These are phyloP conservation scores for Blastobotrys americana DNA, from an alignment of 805 yeast species.

Conservation along the genomic window DNA sequence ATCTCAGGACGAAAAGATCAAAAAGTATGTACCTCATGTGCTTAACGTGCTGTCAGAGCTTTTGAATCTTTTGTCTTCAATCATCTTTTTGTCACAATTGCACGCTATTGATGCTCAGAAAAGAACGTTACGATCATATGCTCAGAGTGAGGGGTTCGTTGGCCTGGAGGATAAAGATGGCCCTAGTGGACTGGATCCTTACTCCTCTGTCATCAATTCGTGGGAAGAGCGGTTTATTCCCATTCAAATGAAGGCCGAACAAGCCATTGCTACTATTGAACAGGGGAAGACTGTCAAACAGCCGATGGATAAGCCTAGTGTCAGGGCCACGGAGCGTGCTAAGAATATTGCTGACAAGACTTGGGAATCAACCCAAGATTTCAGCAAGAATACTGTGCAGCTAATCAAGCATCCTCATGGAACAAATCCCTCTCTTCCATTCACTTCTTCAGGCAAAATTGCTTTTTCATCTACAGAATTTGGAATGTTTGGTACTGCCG, in stretches of 20 bases:
- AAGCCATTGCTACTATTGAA: conserved; percentile 21
- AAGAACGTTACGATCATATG: conserved; percentile 17
- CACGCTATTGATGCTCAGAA: conserved; percentile 22
- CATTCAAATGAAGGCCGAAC: conserved; percentile 24
- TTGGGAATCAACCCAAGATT: conserved; percentile 28
- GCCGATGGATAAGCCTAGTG: conserved; percentile 23
- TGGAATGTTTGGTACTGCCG: conserved; percentile 25
- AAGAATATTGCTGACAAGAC: conserved; percentile 37
- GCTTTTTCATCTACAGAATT: conserved; percentile 21
- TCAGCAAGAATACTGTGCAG: conserved; percentile 13
- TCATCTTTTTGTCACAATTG: conserved; percentile 24
- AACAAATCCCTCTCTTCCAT: neutral
- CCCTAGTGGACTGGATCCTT: conserved; percentile 8
- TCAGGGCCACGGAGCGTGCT: conserved; percentile 10
- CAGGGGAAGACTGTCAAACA: conserved; percentile 25
- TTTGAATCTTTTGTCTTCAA: conserved; percentile 26
- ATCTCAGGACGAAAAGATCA: conserved; percentile 26
- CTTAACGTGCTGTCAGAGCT: conserved; percentile 27
- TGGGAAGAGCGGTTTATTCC: conserved; percentile 27
- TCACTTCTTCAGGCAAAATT: conserved; percentile 10
- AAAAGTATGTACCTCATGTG: conserved; percentile 24
- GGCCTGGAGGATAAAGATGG: neutral
- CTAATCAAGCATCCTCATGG: conserved; percentile 16
- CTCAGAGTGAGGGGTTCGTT: conserved; percentile 22
- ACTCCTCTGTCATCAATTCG: conserved; percentile 20